Evolutionary conservation across 2,329 filamentous ascomycete species (phyloP), one percentile per base, ranked within the genome.

Genomic region (Aspergillus neotritici): DNA sequence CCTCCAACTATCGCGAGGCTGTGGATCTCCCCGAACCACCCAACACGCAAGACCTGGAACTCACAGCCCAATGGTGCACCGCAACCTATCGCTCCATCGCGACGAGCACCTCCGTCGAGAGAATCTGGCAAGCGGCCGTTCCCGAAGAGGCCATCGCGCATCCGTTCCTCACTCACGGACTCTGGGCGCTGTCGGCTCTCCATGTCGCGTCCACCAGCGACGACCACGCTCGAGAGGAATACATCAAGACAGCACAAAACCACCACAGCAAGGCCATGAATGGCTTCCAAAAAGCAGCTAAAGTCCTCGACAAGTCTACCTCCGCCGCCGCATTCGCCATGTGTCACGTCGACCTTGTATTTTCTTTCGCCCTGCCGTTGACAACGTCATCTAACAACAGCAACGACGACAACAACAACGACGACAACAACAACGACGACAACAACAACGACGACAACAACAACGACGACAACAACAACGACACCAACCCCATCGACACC

Each of bases 321-420:
- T 65, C 54, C 35, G 59, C 66, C 41, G 64, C 65, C 7, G 50
- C 61, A 1, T 68, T 69, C 43, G 60, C 65, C 1, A 47, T 67
- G 1, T 62, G 57, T 17, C 55, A 51, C 15, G 43, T 68, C 9
- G 57, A 68, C 39, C 55, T 63, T 2, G 55, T 62, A 10, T 67
- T 62, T 44, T 57, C 59, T 2, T 67, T 67, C 40, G 67, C 56
- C 4, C 58, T 57, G 29, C 57, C 57, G 3, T 47, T 56, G 8
- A 49, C 49, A 14, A 29, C 35, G 15, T 36, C 46, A 30, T 33
- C 41, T 37, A 9, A 41, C 25, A 29, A 44, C 36, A n/a, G n/a
- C n/a, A n/a, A n/a, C n/a, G n/a, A n/a, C n/a, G n/a, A n/a, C n/a
- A n/a, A n/a, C n/a, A n/a, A n/a, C n/a, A n/a, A n/a, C n/a, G n/a